Percentiles rank a stretch among this genome's conserved stretches.
phyloP scores from a whole-genome alignment of 1,284 basidiomycete species.

The Cutaneotrichosporon daszewskae region DNA sequence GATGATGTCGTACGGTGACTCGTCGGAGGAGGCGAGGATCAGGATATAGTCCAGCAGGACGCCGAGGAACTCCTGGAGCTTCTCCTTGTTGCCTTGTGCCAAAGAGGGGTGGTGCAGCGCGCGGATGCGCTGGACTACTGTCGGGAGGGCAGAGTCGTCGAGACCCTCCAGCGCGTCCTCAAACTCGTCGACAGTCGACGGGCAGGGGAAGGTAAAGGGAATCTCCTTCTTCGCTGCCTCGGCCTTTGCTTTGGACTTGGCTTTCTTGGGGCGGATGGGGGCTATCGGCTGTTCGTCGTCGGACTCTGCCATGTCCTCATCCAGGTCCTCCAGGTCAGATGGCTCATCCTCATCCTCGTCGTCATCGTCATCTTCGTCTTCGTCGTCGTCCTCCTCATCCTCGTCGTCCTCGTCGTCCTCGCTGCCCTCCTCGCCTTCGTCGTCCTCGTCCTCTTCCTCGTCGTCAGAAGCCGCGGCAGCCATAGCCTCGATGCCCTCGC shows the following conservation, averaged over 20 bases:
- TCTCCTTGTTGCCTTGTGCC: conserved; percentile 83
- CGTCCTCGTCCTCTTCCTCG: conserved; percentile 31
- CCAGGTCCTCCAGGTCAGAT: conserved; percentile 30
- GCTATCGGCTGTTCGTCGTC: conserved; percentile 20
- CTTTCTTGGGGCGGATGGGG: conserved; percentile 13
- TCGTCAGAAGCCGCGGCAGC: conserved; percentile 29
- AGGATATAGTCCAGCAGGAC: conserved; percentile 91
- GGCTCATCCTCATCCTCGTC: conserved; percentile 40
- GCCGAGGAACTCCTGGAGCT: conserved; percentile 73
- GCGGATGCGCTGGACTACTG: conserved; percentile 84
- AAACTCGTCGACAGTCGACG: conserved; percentile 78
- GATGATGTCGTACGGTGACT: conserved; percentile 56
- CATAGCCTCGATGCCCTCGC: conserved; percentile 42
- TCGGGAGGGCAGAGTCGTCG: conserved; percentile 65
- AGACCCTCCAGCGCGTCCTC: conserved; percentile 70
- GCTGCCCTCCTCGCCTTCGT: conserved; percentile 24
- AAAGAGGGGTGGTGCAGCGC: conserved; percentile 87
- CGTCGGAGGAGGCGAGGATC: conserved; percentile 62
- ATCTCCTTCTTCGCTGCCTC: conserved; percentile 58
- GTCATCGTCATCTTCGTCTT: conserved; percentile 28
- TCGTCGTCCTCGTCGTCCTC: conserved; percentile 31
- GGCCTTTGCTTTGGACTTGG: conserved; percentile 49
- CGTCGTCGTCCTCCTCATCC: conserved; percentile 34
- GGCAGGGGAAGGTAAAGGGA: conserved; percentile 89
- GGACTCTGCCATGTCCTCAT: conserved; percentile 22